Evolutionary conservation across 1,284 basidiomycete species (phyloP).

Genomic region (Farysia itapuensis): DNA sequence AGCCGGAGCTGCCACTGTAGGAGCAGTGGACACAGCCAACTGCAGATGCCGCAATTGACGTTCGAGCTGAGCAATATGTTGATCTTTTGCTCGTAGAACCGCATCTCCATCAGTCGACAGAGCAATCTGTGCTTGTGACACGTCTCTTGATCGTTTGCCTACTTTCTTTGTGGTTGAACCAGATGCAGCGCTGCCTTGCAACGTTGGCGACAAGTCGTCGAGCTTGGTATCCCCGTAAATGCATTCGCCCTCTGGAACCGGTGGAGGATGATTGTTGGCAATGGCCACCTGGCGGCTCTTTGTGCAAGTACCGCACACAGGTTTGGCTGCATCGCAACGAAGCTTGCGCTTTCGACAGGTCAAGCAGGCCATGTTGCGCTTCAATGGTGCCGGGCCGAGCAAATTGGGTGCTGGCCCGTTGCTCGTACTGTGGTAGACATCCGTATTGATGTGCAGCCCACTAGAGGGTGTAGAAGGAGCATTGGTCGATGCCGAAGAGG

Average conservation of each 20-base stretch:
- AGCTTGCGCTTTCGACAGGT: slow-evolving; percentile 16
- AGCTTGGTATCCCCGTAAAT: slow-evolving; percentile 5
- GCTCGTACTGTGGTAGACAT: too few species aligned
- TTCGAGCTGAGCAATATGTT: slow-evolving; percentile 1
- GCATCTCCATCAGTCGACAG: background rate
- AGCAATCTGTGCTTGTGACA: background rate
- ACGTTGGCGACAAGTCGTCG: background rate
- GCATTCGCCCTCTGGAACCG: slow-evolving; percentile 13
- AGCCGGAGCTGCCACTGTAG: background rate
- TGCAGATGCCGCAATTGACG: background rate
- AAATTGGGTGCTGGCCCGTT: background rate
- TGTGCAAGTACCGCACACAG: slow-evolving; percentile 17
- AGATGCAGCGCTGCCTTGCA: background rate
- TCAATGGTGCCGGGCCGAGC: slow-evolving; percentile 7
- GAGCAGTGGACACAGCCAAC: background rate
- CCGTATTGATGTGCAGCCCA: too few species aligned
- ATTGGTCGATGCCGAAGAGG: too few species aligned
- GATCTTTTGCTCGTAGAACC: background rate
- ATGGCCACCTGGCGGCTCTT: slow-evolving; percentile 7
- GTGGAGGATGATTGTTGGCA: slow-evolving; percentile 7
- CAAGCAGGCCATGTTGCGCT: slow-evolving; percentile 16
- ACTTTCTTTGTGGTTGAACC: background rate
- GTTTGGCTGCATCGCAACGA: slow-evolving; percentile 13
- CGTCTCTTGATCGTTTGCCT: background rate
- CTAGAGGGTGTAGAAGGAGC: too few species aligned